Evolutionary conservation across 495 filamentous ascomycete genomes (phyloP), one percentile per base, ranked within the genome.

Genomic region (Chaetomium cochliodes): DNA sequence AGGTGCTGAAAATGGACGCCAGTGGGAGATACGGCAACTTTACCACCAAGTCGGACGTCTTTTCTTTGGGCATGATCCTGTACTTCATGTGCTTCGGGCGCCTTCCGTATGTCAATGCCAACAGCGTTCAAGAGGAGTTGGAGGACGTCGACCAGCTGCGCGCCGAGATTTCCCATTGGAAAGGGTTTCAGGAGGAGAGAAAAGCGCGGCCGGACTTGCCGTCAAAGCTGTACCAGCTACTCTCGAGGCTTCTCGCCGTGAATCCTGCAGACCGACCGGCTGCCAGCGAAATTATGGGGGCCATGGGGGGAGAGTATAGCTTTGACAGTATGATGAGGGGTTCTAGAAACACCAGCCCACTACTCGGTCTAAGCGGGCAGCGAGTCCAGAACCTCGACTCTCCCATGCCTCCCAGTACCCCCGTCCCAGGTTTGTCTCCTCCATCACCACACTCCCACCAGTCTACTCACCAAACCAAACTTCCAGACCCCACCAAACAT

Each of bases 81-180:
- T 96, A 98, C 75, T 98, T 98, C 68, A 86, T 98, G 77, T 98
- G 96, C 73, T 98, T 98, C 73, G 91, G 90, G 0, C 83, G 90
- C 9, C 84, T 98, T 3, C 94, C 94, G 2, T 98, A 98, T 71
- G 78, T 69, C 26, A 88, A 87, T 70, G 93, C 92, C 39, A 92
- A 97, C 68, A 78, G 87, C 23, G 81, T 96, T 44, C 84, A 96
- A 64, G 94, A 98, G 75, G 96, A 98, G 69, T 85, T 90, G 53
- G 96, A 98, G 71, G 93, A 98, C 64, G 81, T 97, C n/a, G 92
- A 97, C 65, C 80, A 85, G 60, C 85, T 98, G 22, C 86, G 93
- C 51, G 89, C 83, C 9, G 94, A 98, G 74, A 97, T 98, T 60
- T 86, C 85, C 23, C 81, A 85, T 44, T 98, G 93, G 92, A 78